phyloP scores from a whole-genome alignment of 2,329 filamentous ascomycete species.

The Ascochyta lentis region DNA sequence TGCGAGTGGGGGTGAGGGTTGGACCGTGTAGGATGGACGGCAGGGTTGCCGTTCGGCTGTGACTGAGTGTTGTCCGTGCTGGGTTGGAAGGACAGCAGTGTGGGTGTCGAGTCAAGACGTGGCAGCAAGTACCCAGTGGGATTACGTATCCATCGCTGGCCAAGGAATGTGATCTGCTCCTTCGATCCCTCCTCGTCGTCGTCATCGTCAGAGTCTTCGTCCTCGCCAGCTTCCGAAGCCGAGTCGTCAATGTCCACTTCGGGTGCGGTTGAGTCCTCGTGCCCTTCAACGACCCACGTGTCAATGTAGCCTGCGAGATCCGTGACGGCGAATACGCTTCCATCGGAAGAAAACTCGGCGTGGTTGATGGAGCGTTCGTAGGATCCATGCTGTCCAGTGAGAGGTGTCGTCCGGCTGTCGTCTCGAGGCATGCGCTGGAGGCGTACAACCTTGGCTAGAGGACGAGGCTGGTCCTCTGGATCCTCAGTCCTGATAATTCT shows the following conservation, averaged over 20 bases:
- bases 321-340: slow-evolving; percentile 76
- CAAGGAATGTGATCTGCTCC: slow-evolving; percentile 58
- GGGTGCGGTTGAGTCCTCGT: slow-evolving; percentile 57
- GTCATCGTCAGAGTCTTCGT: slow-evolving; percentile 50
- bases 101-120: slow-evolving; percentile 53
- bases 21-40: slow-evolving; percentile 57
- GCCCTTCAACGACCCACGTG: slow-evolving; percentile 76
- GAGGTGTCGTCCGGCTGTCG: slow-evolving; percentile 38
- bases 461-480: slow-evolving; percentile 44
- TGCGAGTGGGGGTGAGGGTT: slow-evolving; percentile 63
- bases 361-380: slow-evolving; percentile 81
- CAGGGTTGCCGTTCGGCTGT: slow-evolving; percentile 55
- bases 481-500: slow-evolving; percentile 55
- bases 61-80: slow-evolving; percentile 22
- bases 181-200: slow-evolving; percentile 59
- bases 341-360: slow-evolving; percentile 79
- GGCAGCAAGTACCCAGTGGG: slow-evolving; percentile 64
- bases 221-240: slow-evolving; percentile 29
- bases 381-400: slow-evolving; percentile 70
- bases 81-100: slow-evolving; percentile 57
- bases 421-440: slow-evolving; percentile 49
- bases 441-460: slow-evolving; percentile 48
- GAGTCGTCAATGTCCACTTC: slow-evolving; percentile 49
- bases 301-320: slow-evolving; percentile 88
- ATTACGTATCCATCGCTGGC: slow-evolving; percentile 77